phyloP scores from a whole-genome alignment of 352 stramenopile species.

The Globisporangium okanoganense region DNA sequence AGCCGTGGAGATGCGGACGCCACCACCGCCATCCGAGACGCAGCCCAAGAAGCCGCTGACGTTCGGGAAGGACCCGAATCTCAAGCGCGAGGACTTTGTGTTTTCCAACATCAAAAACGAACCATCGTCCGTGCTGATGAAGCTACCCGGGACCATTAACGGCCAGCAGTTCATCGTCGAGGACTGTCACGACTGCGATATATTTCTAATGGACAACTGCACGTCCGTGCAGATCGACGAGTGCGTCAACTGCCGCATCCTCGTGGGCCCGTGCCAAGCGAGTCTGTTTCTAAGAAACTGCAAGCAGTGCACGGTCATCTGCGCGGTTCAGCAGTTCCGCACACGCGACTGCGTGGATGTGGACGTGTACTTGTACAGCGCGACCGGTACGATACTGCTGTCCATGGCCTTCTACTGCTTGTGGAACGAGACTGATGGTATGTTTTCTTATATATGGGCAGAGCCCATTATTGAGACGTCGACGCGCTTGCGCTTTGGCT shows the following conservation, averaged over 20 bases:
- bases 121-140: conserved; percentile 34
- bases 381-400: conserved; percentile 30
- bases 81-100: conserved; percentile 73
- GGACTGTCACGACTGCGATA: conserved; percentile 63
- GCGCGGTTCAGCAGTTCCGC: conserved; percentile 70
- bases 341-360: conserved; percentile 59
- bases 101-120: conserved; percentile 44
- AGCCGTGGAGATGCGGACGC: conserved; percentile 11
- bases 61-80: conserved; percentile 56
- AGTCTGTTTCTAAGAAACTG: conserved; percentile 75
- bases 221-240: conserved; percentile 75
- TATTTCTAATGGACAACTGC: conserved; percentile 76
- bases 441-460: conserved; percentile 3
- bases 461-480: conserved; percentile 75
- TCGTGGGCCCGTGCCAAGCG: conserved; percentile 61
- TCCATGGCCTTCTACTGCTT: background rate
- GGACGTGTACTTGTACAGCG: conserved; percentile 62
- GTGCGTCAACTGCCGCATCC: conserved; percentile 64
- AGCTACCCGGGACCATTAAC: conserved; percentile 57
- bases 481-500: conserved; percentile 50
- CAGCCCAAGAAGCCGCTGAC: conserved; percentile 21
- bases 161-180: conserved; percentile 83
- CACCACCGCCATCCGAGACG: background rate
- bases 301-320: conserved; percentile 56
- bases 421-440: background rate